These are phyloP conservation scores for Schwanniomyces etchellsii DNA, from an alignment of 1,139 yeast species.

Conservation along the genomic window DNA sequence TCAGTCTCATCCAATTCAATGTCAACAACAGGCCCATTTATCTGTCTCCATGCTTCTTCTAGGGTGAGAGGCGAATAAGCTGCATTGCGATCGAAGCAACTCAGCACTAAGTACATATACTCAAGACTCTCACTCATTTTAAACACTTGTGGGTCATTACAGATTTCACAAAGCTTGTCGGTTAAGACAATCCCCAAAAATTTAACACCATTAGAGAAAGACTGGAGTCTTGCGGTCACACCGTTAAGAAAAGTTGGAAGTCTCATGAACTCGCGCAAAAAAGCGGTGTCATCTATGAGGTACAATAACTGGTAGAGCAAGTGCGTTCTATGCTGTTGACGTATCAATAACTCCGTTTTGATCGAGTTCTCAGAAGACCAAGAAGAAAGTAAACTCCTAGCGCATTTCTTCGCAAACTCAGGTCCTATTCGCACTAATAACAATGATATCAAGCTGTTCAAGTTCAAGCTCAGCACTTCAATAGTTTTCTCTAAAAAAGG, in stretches of 20 bases:
- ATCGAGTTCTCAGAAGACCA: slow-evolving; percentile 29
- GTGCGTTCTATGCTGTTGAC: slow-evolving; percentile 32
- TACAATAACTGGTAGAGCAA: slow-evolving; percentile 23
- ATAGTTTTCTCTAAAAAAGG: slow-evolving; percentile 10
- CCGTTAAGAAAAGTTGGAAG: slow-evolving; percentile 31
- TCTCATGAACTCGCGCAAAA: slow-evolving; percentile 15
- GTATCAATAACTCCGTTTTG: slow-evolving; percentile 27
- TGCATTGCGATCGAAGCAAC: neutral
- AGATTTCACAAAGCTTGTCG: slow-evolving; percentile 34
- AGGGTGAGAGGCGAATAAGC: neutral
- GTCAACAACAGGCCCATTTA: slow-evolving; percentile 2
- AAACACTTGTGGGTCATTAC: slow-evolving; percentile 31
- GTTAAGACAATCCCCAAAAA: slow-evolving; percentile 43
- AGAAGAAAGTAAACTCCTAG: slow-evolving; percentile 11
- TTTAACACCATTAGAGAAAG: slow-evolving; percentile 37
- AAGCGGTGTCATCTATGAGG: slow-evolving; percentile 12
- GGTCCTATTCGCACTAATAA: too few species aligned
- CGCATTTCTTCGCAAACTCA: too few species aligned
- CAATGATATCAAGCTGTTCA: neutral
- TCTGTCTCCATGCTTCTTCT: slow-evolving; percentile 4
- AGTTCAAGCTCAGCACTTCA: neutral
- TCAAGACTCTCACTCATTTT: slow-evolving; percentile 16
- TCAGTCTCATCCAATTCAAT: slow-evolving; percentile 2
- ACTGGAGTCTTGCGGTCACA: slow-evolving; percentile 39
- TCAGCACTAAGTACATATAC: neutral